Percentiles rank a stretch among this genome's conserved stretches.
Evolutionary conservation across 139 green algal species (phyloP).

Genomic region (Yamagishiella unicocca): DNA sequence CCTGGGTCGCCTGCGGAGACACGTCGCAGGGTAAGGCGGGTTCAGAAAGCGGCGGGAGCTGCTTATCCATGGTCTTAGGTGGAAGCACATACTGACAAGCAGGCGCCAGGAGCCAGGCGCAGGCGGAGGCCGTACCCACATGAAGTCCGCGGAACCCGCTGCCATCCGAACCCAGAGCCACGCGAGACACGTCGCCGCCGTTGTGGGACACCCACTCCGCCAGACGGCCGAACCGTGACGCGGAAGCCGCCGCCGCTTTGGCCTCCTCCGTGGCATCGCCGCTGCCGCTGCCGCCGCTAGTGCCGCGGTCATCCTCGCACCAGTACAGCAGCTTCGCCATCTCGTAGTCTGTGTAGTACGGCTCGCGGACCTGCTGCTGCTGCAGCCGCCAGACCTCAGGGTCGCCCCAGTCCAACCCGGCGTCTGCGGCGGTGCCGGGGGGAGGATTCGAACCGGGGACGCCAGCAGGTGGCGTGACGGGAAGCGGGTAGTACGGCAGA

Average conservation of each 20-base stretch:
- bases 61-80: no score
- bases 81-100: no score
- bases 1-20: not conserved
- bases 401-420: not conserved
- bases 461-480: not conserved
- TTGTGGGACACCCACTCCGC: not conserved
- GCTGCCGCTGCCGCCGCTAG: not conserved
- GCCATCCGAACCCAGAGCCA: not conserved
- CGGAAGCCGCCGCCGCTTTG: not conserved
- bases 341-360: not conserved
- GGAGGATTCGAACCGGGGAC: no score
- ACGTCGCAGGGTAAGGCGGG: no score
- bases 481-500: not conserved
- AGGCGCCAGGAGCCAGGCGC: no score
- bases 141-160: constrained; percentile 12
- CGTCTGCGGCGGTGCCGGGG: not conserved
- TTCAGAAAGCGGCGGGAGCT: no score
- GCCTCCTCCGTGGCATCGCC: not conserved
- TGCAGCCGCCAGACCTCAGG: not conserved
- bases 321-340: not conserved
- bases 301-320: not conserved
- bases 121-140: not conserved
- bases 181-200: not conserved
- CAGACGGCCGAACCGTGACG: not conserved
- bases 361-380: not conserved